Conservation (phyloP, 768 basidiomycete genomes). For the Neoboletus brunneissimus region DNA sequence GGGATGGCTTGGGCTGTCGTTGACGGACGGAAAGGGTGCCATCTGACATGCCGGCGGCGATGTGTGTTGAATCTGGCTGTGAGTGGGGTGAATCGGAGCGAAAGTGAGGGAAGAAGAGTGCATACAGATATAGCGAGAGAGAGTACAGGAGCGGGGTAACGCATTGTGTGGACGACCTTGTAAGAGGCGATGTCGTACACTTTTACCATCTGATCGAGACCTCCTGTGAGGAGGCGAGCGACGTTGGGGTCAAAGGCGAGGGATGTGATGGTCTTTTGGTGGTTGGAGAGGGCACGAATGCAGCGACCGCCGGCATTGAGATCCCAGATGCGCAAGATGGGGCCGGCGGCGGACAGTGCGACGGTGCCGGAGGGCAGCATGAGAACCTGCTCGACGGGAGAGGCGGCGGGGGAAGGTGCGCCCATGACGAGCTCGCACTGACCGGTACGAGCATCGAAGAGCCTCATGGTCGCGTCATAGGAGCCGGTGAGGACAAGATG, state of each 20-base stretch:
- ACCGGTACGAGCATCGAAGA: conserved; percentile 86
- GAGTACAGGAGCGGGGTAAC: conserved; percentile 90
- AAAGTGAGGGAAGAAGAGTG: neutral
- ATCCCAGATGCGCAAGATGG: conserved; percentile 94
- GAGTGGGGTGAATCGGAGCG: conserved; percentile 6
- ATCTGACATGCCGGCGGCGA: conserved; percentile 96
- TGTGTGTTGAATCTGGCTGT: conserved; percentile 94
- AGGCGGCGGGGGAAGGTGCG: conserved; percentile 25
- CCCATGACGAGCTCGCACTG: conserved; percentile 84
- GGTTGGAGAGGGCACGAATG: conserved; percentile 89
- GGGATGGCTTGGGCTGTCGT: conserved; percentile 73
- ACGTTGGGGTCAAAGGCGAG: conserved; percentile 76
- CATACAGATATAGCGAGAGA: conserved; percentile 86
- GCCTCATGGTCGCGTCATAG: conserved; percentile 86
- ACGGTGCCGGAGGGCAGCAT: conserved; percentile 89
- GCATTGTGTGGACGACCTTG: conserved; percentile 97
- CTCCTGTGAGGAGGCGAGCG: conserved; percentile 81
- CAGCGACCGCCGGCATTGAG: conserved; percentile 88
- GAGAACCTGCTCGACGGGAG: conserved; percentile 88
- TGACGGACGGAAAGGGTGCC: conserved; percentile 96
- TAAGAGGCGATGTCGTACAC: conserved; percentile 94
- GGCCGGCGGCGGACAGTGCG: conserved; percentile 83
- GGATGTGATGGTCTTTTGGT: conserved; percentile 95
- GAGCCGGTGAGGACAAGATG: conserved; percentile 88
- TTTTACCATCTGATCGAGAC: conserved; percentile 97